phyloP scores from a whole-genome alignment of 1,139 yeast genomes.

The Kodamaea fungicola region DNA sequence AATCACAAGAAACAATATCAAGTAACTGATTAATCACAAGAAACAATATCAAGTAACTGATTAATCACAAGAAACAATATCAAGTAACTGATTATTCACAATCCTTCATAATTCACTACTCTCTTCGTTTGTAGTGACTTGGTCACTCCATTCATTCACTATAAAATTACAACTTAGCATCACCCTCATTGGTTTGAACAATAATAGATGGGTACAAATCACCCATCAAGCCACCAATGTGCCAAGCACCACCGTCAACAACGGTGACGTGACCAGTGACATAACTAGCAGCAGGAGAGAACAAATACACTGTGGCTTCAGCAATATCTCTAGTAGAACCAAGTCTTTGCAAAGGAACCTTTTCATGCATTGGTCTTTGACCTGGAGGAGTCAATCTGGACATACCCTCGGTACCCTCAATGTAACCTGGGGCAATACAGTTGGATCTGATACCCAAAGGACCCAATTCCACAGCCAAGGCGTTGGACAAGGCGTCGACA shows the following conservation, averaged over 20 bases:
- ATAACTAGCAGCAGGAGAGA: constrained; percentile 77
- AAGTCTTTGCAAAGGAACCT: constrained; percentile 71
- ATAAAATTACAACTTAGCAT: constrained; percentile 14
- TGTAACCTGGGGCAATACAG: constrained; percentile 86
- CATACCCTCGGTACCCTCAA: constrained; percentile 79
- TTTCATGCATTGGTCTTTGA: constrained; percentile 33
- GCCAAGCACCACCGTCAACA: constrained; percentile 94
- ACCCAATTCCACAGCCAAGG: constrained; percentile 84
- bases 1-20: no score
- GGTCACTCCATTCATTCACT: no score
- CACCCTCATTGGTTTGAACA: constrained; percentile 22
- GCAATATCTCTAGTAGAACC: constrained; percentile 84
- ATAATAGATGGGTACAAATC: constrained; percentile 35
- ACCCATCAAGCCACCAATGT: constrained; percentile 49
- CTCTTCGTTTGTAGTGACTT: no score
- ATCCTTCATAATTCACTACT: no score
- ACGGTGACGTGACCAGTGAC: constrained; percentile 75
- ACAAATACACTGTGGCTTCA: constrained; percentile 77
- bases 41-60: no score
- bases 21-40: no score
- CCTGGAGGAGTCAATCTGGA: constrained; percentile 48
- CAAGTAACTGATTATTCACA: no score
- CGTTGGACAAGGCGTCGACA: constrained; percentile 77
- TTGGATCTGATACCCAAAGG: constrained; percentile 81
- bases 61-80: no score